phyloP scores from a whole-genome alignment of 345 rosid genomes.

The Camelina hispida region DNA sequence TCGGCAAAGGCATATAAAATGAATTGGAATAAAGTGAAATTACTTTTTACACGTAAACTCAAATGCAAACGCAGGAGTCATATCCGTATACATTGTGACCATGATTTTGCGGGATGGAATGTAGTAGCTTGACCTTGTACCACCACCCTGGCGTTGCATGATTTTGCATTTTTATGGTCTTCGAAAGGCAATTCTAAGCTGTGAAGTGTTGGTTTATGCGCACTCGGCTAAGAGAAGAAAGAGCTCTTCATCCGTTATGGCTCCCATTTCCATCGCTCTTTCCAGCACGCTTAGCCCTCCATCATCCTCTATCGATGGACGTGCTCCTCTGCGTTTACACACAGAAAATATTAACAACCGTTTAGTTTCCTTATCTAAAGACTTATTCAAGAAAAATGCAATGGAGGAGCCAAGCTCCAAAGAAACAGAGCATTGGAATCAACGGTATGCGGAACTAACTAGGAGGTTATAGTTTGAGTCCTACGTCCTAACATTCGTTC shows the following conservation, averaged over 20 bases:
- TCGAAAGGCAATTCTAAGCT: neutral
- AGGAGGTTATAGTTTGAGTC: neutral
- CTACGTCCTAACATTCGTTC: neutral
- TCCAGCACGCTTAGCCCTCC: constrained; percentile 81
- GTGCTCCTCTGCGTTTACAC: constrained; percentile 67
- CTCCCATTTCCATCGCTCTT: constrained; percentile 95
- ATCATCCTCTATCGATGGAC: constrained; percentile 68
- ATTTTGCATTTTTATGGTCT: constrained; percentile 14
- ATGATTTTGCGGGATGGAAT: too few relatives aligned
- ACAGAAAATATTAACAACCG: neutral
- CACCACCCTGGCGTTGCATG: constrained; percentile 6
- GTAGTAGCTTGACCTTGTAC: neutral
- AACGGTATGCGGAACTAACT: neutral
- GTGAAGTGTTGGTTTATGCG: constrained; percentile 19
- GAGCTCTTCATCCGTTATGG: constrained; percentile 84
- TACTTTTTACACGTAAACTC: neutral
- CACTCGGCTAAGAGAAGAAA: constrained; percentile 74
- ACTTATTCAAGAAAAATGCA: neutral
- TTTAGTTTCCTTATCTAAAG: neutral
- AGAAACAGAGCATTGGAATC: constrained; percentile 11
- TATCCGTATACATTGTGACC: too few relatives aligned
- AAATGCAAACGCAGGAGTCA: neutral
- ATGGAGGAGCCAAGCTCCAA: neutral
- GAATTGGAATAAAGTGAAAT: neutral
- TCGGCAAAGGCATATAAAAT: neutral